A percentile compares a stretch with the other conserved stretches of the same genome.
Conservation (phyloP, 2,329 filamentous ascomycete genomes). For the Talaromyces pinophilus region DNA sequence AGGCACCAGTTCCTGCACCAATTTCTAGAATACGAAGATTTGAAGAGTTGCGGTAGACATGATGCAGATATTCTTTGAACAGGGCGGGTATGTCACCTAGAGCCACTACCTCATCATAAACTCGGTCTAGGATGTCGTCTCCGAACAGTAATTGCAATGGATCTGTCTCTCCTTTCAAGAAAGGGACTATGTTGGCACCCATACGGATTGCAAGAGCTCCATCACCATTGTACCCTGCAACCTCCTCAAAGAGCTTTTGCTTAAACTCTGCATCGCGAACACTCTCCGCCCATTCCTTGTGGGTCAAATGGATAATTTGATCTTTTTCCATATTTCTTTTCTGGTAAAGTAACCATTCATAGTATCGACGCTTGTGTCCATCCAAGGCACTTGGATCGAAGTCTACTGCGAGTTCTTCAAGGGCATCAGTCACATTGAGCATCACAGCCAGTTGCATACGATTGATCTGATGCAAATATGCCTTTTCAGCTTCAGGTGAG, state of each 20-base stretch:
- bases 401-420: conserved; percentile 26
- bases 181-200: conserved; percentile 33
- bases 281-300: conserved; percentile 28
- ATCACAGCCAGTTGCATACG: conserved; percentile 34
- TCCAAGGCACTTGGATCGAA: conserved; percentile 27
- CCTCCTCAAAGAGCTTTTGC: conserved; percentile 27
- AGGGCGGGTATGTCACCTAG: conserved; percentile 29
- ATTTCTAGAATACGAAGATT: conserved; percentile 42
- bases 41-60: conserved; percentile 30
- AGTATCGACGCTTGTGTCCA: conserved; percentile 32
- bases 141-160: conserved; percentile 40
- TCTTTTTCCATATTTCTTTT: conserved; percentile 26
- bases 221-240: conserved; percentile 31
- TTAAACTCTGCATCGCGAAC: conserved; percentile 28
- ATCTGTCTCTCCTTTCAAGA: conserved; percentile 34
- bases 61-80: conserved; percentile 26
- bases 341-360: conserved; percentile 34
- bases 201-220: conserved; percentile 36
- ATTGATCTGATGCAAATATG: conserved; percentile 28
- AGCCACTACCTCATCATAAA: conserved; percentile 33
- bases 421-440: conserved; percentile 34
- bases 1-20: conserved; percentile 49
- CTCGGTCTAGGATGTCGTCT: conserved; percentile 33
- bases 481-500: conserved; percentile 16
- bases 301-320: conserved; percentile 30